phyloP scores from a whole-genome alignment of 2,329 filamentous ascomycete species.

The Dactylellina sp. region DNA sequence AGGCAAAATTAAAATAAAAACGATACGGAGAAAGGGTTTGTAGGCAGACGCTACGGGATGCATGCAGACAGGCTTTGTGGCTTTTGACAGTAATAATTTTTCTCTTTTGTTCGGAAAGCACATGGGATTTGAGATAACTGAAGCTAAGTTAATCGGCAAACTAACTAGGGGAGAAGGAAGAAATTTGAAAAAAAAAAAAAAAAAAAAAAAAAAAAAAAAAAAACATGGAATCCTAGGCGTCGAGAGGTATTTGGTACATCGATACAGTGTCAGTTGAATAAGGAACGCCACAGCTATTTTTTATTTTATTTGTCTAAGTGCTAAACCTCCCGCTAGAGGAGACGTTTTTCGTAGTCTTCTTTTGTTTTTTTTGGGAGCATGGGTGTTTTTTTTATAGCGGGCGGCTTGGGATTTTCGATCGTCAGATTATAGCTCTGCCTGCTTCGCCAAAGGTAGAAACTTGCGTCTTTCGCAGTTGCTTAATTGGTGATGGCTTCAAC shows the following conservation, averaged over 20 bases:
- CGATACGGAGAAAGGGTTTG: slow-evolving; percentile 6
- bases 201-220: too few species aligned
- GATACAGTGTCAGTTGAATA: slow-evolving; percentile 11
- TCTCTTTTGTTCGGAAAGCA: slow-evolving; percentile 30
- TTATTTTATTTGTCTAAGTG: slow-evolving; percentile 31
- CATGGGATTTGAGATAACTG: slow-evolving; percentile 45
- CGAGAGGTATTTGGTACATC: slow-evolving; percentile 29
- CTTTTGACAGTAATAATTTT: neutral
- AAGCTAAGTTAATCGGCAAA: slow-evolving; percentile 13
- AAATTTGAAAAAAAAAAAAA: slow-evolving; percentile 27
- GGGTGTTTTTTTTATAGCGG: slow-evolving; percentile 2
- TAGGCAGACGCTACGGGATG: slow-evolving; percentile 51
- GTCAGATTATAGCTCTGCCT: slow-evolving; percentile 53
- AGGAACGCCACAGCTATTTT: slow-evolving; percentile 11
- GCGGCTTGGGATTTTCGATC: slow-evolving; percentile 36
- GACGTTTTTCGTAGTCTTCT: slow-evolving; percentile 14
- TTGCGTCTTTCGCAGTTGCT: slow-evolving; percentile 48
- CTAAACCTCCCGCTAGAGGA: slow-evolving; percentile 17
- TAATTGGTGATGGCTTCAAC: slow-evolving; percentile 44
- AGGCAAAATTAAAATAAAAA: slow-evolving; percentile 7
- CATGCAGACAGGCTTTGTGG: slow-evolving; percentile 27
- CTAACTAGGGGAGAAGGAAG: slow-evolving; percentile 5
- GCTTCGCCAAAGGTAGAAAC: slow-evolving; percentile 41
- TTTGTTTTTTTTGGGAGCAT: slow-evolving; percentile 17
- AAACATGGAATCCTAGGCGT: slow-evolving; percentile 18